Evolutionary conservation across 192 early-diverging fungal species (phyloP).

Genomic region (Coemansia umbellata): DNA sequence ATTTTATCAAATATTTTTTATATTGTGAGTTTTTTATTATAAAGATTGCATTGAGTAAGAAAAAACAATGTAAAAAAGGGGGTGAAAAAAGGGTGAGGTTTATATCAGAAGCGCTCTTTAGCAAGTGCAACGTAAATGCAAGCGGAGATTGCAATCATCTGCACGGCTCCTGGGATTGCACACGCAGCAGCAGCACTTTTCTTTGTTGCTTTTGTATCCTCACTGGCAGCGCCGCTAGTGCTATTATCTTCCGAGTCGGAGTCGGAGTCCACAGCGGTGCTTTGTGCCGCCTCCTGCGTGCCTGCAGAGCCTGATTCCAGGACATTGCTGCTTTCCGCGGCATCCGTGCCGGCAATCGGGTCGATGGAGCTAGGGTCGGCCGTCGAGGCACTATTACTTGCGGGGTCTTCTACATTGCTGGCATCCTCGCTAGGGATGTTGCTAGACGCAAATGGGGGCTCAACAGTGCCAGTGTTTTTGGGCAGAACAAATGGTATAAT

Average conservation of each 20-base stretch:
- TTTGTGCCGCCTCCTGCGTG: background rate
- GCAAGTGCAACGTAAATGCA: background rate
- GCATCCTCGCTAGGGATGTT: background rate
- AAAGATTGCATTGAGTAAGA: background rate
- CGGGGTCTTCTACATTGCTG: background rate
- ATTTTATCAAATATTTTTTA: background rate
- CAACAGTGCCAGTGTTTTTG: slow-evolving; percentile 2
- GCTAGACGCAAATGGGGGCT: background rate
- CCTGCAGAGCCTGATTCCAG: background rate
- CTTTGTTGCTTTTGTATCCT: background rate
- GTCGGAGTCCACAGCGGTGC: slow-evolving; percentile 26
- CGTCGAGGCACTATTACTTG: too few species aligned
- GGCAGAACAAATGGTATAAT: slow-evolving; percentile 26
- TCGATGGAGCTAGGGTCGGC: too few species aligned
- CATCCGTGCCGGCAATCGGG: too few species aligned
- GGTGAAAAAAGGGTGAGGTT: background rate
- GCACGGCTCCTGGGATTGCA: background rate
- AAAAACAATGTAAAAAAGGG: background rate
- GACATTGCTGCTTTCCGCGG: background rate
- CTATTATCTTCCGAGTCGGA: slow-evolving; percentile 16
- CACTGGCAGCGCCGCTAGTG: background rate
- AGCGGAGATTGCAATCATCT: background rate
- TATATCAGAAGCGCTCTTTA: background rate
- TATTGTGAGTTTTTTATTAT: background rate
- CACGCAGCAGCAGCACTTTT: background rate